phyloP scores from a whole-genome alignment of 768 basidiomycete genomes.

The Lentinula edodes region DNA sequence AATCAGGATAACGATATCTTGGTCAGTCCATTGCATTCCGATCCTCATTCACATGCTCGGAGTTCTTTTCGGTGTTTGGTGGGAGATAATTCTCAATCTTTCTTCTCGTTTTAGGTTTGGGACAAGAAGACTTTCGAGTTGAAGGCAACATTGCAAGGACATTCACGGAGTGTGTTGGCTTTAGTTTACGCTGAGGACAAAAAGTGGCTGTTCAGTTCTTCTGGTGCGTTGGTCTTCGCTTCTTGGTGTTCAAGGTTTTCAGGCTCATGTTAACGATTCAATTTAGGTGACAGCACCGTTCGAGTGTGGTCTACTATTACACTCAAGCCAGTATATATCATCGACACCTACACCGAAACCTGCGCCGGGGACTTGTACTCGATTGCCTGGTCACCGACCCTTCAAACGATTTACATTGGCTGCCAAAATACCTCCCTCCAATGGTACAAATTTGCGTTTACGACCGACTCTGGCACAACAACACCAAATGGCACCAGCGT shows the following conservation, averaged over 20 bases:
- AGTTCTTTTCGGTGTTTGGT: background rate
- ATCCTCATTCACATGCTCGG: background rate
- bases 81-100: background rate
- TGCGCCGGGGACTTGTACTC: conserved; percentile 87
- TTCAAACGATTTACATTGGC: conserved; percentile 76
- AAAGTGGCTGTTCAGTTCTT: conserved; percentile 86
- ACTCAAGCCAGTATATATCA: conserved; percentile 60
- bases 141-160: conserved; percentile 67
- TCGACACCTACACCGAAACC: conserved; percentile 74
- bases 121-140: conserved; percentile 66
- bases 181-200: conserved; percentile 71
- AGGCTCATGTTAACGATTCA: conserved; percentile 2
- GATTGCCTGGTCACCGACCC: conserved; percentile 64
- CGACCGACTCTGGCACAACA: conserved; percentile 25
- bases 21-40: conserved; percentile 34
- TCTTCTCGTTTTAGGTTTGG: conserved; percentile 62
- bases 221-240: conserved; percentile 43
- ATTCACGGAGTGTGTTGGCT: conserved; percentile 79
- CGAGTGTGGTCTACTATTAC: conserved; percentile 80
- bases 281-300: conserved; percentile 79
- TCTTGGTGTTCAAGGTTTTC: background rate
- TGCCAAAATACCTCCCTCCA: conserved; percentile 93
- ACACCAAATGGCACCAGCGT: conserved; percentile 25
- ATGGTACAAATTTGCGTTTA: conserved; percentile 62
- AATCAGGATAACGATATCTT: conserved; percentile 74